Conservation (phyloP, 179 eudicot genomes). For the Spinacia oleracea region DNA sequence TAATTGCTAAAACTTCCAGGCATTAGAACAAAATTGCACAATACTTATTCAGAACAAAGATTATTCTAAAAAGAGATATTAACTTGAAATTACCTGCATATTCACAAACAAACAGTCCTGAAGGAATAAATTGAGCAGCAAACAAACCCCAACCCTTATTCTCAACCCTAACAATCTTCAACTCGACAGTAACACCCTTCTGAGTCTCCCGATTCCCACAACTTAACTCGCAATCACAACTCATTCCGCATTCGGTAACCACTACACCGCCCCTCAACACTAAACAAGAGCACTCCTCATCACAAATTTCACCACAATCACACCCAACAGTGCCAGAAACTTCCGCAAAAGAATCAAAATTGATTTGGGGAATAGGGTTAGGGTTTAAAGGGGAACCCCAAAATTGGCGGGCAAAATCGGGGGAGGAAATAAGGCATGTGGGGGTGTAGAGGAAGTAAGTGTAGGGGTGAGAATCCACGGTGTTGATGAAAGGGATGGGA, state of each 20-base stretch:
- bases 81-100: constrained; percentile 59
- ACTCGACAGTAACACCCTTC: constrained; percentile 43
- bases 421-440: constrained; percentile 30
- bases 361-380: constrained; percentile 18
- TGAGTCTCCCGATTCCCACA: constrained; percentile 68
- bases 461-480: constrained; percentile 58
- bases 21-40: no score
- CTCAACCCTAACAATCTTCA: constrained; percentile 54
- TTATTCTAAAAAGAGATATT: not conserved
- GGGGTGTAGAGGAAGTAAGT: constrained; percentile 64
- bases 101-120: constrained; percentile 65
- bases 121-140: constrained; percentile 48
- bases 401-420: constrained; percentile 36
- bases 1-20: no score
- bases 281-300: constrained; percentile 43
- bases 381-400: constrained; percentile 38
- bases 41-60: not conserved
- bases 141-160: constrained; percentile 82
- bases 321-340: constrained; percentile 33
- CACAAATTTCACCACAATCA: constrained; percentile 38
- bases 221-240: constrained; percentile 50
- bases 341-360: not conserved
- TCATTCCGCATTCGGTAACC: constrained; percentile 60
- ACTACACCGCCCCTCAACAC: constrained; percentile 34
- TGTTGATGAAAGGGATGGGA: constrained; percentile 70